Base-by-base conservation (phyloP, 257 asterid species). In the Nicotiana paniculata region DNA sequence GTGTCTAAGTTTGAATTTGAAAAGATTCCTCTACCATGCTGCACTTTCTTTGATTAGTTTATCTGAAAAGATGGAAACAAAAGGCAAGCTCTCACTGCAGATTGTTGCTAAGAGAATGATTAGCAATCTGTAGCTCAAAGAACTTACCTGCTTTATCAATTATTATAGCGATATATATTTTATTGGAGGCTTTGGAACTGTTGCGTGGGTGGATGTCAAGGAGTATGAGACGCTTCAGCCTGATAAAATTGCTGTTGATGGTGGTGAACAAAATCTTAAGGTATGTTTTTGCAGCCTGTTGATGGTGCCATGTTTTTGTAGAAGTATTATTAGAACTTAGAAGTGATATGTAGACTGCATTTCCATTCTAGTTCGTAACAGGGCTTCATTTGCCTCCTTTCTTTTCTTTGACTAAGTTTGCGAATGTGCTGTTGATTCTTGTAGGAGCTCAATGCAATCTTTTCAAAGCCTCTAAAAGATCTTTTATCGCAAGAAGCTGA, bases 161-260 rank as follows among this genome's bases (percentile, higher is more conserved):
- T 51, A 51, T 74, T 72, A 65, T 95, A 96, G 99, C 85, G 99
- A 96, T 86, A 91, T 96, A 89, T 94, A 96, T 88, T 96, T 96
- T 85, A 93, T 96, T 39, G 97, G 99, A 83, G 99, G 99, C 84
- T 96, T 94, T 82, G 99, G 98, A 67, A 96, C 99, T 63, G 98
- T 96, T 81, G 97, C 98, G 82, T 96, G 98, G 99, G 94, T 96
- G 68, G 93, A 94, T 83, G 95, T 94, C 77, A 90, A 92, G 84
- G 99, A 96, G 82, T 96, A 96, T 8, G 99, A 96, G 88, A 80
- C 90, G 81, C 85, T 93, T 86, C 92, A 85, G 85, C 98, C 99
- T 9, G 99, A 96, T 82, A 96, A 90, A 86, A 96, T 96, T 83
- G 97, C 97, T 57, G 97, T 91, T 70, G 93, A 96, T 84, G 98